phyloP scores from a whole-genome alignment of 306 rosid species.

The Hippophae tibetana region DNA sequence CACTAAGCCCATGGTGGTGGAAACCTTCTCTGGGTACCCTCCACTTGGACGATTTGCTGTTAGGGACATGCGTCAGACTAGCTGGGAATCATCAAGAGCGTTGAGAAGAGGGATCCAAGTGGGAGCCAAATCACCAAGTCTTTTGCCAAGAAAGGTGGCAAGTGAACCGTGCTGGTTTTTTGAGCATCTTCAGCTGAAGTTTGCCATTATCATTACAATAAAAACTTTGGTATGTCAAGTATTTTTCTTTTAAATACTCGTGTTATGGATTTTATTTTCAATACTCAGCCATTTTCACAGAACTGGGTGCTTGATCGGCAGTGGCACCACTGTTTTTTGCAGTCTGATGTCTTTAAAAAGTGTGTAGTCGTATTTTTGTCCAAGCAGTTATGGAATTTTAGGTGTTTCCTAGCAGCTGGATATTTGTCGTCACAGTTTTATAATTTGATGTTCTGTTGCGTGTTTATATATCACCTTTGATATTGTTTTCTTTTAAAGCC shows the following conservation, averaged over 20 bases:
- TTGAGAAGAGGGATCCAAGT: conserved; percentile 76
- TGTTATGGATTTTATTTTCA: conserved; percentile 10
- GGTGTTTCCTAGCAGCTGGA: conserved; percentile 7
- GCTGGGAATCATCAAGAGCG: conserved; percentile 87
- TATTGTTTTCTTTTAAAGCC: too few relatives aligned
- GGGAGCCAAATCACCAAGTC: conserved; percentile 83
- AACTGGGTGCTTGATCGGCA: conserved; percentile 69
- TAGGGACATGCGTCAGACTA: conserved; percentile 85
- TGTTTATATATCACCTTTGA: too few relatives aligned
- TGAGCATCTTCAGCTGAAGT: background rate
- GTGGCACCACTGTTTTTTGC: conserved; percentile 21
- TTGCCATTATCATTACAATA: conserved; percentile 8
- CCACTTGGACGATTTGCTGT: conserved; percentile 90
- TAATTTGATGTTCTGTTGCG: too few relatives aligned
- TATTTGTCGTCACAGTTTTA: too few relatives aligned
- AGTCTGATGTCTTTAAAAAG: background rate
- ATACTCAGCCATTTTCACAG: conserved; percentile 34
- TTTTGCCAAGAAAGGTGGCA: conserved; percentile 58
- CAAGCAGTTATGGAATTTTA: background rate
- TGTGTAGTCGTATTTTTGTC: background rate
- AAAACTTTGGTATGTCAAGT: conserved; percentile 17
- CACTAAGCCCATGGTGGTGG: conserved; percentile 87
- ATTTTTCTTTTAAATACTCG: background rate
- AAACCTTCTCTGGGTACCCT: conserved; percentile 71
- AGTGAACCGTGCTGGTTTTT: conserved; percentile 40